Evolutionary conservation across 2,329 filamentous ascomycete genomes (phyloP), one percentile per base, ranked within the genome.

Genomic region (Fusarium heterosporum): DNA sequence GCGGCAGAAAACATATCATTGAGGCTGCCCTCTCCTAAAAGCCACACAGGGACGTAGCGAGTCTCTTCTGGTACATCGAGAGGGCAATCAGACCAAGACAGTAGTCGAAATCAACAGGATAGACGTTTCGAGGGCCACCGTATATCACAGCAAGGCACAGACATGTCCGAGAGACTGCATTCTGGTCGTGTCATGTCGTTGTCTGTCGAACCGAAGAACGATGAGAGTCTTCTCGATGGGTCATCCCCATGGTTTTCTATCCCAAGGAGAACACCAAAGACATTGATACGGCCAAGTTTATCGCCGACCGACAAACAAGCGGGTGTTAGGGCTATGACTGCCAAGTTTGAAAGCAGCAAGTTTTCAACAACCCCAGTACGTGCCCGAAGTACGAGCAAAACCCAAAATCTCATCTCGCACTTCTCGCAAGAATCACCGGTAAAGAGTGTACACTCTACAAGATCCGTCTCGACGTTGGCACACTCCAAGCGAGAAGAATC

Each of bases 261-360:
- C 6, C 49, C 67, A 4, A 69, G 51, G 14, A 61, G 67, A 17
- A 55, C 66, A 13, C 56, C 43, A 13, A 54, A 48, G 9, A 43
- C 51, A 1, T 46, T 50, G 5, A 47, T 56, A 8, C 55, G 64
- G 4, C 67, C 70, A 34, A 70, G 61, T 14, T 48, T 70, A 34
- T 58, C 66, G 4, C 66, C 65, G 9, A 61, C 70, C 6, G 72
- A 54, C 25, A 81, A 75, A 22, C 64, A 55, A 59, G 71, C 72
- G 19, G 73, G 76, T 4, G 84, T 85, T 13, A 83, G 76, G 66
- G 83, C 82, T 3, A 85, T 87, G 78, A 80, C 84, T 6, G 84
- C 84, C 34, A 78, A 81, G 70, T 86, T 86, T 71, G 83, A 87
- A 62, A 79, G 69, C 9, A 68, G 71, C 14, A 60, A 67, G 9